A percentile compares a stretch with the other conserved stretches of the same genome.
phyloP scores from a whole-genome alignment of 176 grass and related monocot species.

The Zoysia pacifica region DNA sequence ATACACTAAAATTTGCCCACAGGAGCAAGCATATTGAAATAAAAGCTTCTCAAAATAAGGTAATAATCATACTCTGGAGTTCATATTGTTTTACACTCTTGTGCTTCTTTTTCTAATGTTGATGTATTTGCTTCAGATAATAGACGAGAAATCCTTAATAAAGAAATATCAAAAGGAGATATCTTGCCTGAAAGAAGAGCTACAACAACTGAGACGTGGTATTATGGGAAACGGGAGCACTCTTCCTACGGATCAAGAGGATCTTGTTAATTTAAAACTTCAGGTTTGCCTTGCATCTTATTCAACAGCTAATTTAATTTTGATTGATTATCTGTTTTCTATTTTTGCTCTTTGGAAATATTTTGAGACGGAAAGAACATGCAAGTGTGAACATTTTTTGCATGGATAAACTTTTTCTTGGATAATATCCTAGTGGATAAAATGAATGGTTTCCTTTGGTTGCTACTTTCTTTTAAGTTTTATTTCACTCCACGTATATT shows the following conservation, averaged over 20 bases:
- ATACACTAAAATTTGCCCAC: constrained; percentile 98
- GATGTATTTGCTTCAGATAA: constrained; percentile 65
- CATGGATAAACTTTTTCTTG: background rate
- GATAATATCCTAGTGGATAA: constrained; percentile 19
- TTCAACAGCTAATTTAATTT: constrained; percentile 21
- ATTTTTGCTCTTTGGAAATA: constrained; percentile 11
- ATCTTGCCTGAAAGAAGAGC: constrained; percentile 88
- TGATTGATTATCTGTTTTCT: constrained; percentile 26
- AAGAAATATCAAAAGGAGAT: constrained; percentile 99
- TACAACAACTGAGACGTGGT: constrained; percentile 85
- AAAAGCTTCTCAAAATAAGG: constrained; percentile 99
- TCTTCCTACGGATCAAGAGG: constrained; percentile 68
- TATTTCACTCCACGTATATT: constrained; percentile 20
- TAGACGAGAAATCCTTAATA: constrained; percentile 99
- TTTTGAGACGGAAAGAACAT: constrained; percentile 17
- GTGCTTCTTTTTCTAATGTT: constrained; percentile 27
- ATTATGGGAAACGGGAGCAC: constrained; percentile 75
- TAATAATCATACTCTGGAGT: constrained; percentile 31
- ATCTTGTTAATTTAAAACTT: constrained; percentile 97
- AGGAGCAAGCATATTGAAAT: constrained; percentile 93
- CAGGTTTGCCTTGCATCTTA: constrained; percentile 66
- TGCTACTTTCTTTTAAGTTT: constrained; percentile 10
- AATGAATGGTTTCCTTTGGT: constrained; percentile 1
- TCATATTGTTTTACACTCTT: background rate
- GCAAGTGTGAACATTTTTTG: background rate